phyloP scores from a whole-genome alignment of 768 basidiomycete genomes.

The Pulveroboletus sp. region DNA sequence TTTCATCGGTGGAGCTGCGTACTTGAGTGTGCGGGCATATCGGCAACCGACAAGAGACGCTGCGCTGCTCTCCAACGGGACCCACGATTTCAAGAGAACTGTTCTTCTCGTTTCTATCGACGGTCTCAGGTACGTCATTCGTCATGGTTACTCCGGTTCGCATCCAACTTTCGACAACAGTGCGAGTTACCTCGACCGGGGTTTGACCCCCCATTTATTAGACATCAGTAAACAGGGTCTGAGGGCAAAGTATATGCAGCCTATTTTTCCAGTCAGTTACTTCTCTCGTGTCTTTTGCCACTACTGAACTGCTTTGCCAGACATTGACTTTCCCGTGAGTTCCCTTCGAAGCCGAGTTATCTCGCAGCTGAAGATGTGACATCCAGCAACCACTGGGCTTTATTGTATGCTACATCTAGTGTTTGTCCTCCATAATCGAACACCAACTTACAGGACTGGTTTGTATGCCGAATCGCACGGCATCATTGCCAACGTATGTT shows the following conservation, averaged over 20 bases:
- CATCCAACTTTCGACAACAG: conserved; percentile 33
- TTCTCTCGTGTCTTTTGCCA: conserved; percentile 12
- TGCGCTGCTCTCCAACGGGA: conserved; percentile 66
- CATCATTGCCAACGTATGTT: conserved; percentile 77
- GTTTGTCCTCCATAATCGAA: background rate
- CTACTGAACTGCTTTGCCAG: conserved; percentile 34
- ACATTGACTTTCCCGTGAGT: conserved; percentile 88
- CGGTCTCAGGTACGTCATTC: conserved; percentile 57
- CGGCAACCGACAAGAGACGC: conserved; percentile 1
- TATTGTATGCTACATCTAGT: conserved; percentile 51
- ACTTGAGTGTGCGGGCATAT: conserved; percentile 1
- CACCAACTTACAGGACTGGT: conserved; percentile 64
- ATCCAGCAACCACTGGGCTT: conserved; percentile 79
- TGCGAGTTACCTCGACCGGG: conserved; percentile 83
- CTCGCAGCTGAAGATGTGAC: background rate
- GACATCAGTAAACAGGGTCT: conserved; percentile 77
- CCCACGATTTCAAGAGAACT: conserved; percentile 75
- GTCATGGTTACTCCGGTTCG: background rate
- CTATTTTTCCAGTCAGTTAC: conserved; percentile 78
- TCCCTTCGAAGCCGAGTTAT: background rate
- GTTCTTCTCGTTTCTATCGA: conserved; percentile 86
- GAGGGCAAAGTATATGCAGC: conserved; percentile 82
- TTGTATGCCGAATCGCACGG: conserved; percentile 87
- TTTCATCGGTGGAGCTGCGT: conserved; percentile 7
- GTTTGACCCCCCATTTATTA: conserved; percentile 77